A percentile compares a stretch with the other conserved stretches of the same genome.
Conservation (phyloP, 345 rosid species). For the Eucalyptus victrix region DNA sequence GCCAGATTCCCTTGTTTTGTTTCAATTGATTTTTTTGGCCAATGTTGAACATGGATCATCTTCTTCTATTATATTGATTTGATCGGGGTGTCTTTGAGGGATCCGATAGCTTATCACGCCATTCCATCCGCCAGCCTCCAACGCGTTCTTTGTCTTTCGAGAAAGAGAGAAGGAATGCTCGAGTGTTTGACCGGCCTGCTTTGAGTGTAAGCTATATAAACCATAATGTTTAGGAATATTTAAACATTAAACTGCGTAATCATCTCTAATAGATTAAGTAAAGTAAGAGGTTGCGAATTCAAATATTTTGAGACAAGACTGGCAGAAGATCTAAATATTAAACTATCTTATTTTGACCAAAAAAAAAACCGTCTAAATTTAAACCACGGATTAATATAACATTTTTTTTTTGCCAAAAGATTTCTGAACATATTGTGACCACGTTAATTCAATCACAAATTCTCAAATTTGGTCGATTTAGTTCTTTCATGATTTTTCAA, state of each 20-base stretch:
- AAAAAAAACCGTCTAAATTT: too few species aligned
- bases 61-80: background rate
- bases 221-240: background rate
- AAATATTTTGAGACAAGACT: background rate
- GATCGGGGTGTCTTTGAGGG: background rate
- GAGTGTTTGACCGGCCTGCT: background rate
- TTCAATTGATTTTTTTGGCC: background rate
- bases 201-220: background rate
- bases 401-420: background rate
- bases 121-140: background rate
- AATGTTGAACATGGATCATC: background rate
- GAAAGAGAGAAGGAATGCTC: background rate
- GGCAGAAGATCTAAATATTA: accelerated
- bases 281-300: accelerated
- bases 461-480: accelerated
- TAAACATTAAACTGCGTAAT: background rate
- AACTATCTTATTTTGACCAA: background rate
- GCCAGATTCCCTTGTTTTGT: background rate
- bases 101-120: background rate
- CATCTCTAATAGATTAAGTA: background rate
- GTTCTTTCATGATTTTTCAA: background rate
- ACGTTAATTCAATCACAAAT: accelerated
- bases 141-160: background rate
- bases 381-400: background rate
- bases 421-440: accelerated